Evolutionary conservation across 2,329 filamentous ascomycete species (phyloP).

Genomic region (Metarhizium anisopliae): DNA sequence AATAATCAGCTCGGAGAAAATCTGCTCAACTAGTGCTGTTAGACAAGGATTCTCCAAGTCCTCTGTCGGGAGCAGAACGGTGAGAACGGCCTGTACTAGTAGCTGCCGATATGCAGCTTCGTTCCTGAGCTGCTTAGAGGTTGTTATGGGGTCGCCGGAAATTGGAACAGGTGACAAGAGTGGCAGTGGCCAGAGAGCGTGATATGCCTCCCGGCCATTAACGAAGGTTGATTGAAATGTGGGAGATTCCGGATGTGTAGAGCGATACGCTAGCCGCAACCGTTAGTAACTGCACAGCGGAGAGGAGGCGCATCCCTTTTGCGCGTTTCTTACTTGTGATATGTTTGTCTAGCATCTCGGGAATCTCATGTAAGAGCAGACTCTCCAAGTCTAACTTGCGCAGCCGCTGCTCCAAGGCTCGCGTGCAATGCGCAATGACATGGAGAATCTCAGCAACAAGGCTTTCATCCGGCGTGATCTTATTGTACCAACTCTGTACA

Average conservation of each 20-base stretch:
- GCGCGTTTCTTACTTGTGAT: constrained; percentile 51
- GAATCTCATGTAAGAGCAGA: constrained; percentile 79
- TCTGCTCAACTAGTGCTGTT: constrained; percentile 73
- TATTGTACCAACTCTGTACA: constrained; percentile 86
- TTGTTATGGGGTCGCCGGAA: constrained; percentile 37
- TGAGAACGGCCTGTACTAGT: constrained; percentile 72
- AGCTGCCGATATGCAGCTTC: constrained; percentile 81
- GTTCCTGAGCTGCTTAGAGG: constrained; percentile 59
- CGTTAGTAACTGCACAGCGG: not conserved
- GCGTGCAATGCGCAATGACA: constrained; percentile 85
- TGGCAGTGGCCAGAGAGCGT: constrained; percentile 73
- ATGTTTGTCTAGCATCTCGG: constrained; percentile 71
- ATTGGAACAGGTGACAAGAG: constrained; percentile 69
- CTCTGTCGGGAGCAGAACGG: constrained; percentile 81
- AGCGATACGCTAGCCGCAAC: constrained; percentile 56
- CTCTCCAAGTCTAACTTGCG: constrained; percentile 75
- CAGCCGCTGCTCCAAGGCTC: constrained; percentile 77
- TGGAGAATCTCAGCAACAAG: constrained; percentile 85
- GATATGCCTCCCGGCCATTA: constrained; percentile 64
- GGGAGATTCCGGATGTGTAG: constrained; percentile 46
- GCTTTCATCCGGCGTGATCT: constrained; percentile 80
- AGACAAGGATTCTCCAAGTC: constrained; percentile 84
- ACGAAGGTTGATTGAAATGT: constrained; percentile 50
- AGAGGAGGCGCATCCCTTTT: too few relatives aligned
- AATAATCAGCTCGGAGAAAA: constrained; percentile 83